Evolutionary conservation across 192 early-diverging fungal genomes (phyloP).

Genomic region (Linnemannia schmuckeri): DNA sequence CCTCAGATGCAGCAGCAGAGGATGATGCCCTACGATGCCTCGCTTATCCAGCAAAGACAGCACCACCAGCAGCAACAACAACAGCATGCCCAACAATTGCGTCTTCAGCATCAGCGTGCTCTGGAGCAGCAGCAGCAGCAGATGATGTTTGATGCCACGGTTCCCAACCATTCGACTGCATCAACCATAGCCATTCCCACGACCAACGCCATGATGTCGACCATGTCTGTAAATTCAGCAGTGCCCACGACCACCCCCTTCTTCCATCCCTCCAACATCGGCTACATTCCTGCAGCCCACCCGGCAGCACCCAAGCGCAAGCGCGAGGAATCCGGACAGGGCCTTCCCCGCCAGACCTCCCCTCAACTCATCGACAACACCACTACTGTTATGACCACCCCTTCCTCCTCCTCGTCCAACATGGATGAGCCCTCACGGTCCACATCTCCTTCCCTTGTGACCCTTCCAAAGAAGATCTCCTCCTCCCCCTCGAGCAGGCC

Average conservation of each 20-base stretch:
- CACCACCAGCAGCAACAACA: conserved; percentile 47
- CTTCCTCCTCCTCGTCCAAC: background rate
- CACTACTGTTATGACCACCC: background rate
- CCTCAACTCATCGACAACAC: conserved; percentile 14
- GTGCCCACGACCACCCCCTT: conserved; percentile 32
- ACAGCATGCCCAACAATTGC: conserved; percentile 42
- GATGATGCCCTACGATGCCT: conserved; percentile 23
- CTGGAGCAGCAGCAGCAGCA: conserved; percentile 34
- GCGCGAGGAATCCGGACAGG: conserved; percentile 29
- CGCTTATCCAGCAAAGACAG: conserved; percentile 40
- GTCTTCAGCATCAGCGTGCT: conserved; percentile 33
- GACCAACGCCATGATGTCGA: conserved; percentile 17
- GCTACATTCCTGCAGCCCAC: conserved; percentile 33
- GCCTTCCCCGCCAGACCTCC: conserved; percentile 23
- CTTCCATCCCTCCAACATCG: conserved; percentile 12
- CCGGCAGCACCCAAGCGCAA: conserved; percentile 54
- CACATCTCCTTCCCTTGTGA: conserved; percentile 15
- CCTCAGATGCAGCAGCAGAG: conserved; percentile 36
- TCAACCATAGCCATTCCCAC: conserved; percentile 31
- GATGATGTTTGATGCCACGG: conserved; percentile 26
- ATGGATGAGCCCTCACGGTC: conserved; percentile 7
- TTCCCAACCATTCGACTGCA: conserved; percentile 13
- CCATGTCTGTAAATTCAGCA: conserved; percentile 2
- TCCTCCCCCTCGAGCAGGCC: conserved; percentile 10
- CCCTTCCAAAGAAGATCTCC: conserved; percentile 13